Evolutionary conservation across 164 flowering plant species (phyloP).

Genomic region (Vitis rupestris): DNA sequence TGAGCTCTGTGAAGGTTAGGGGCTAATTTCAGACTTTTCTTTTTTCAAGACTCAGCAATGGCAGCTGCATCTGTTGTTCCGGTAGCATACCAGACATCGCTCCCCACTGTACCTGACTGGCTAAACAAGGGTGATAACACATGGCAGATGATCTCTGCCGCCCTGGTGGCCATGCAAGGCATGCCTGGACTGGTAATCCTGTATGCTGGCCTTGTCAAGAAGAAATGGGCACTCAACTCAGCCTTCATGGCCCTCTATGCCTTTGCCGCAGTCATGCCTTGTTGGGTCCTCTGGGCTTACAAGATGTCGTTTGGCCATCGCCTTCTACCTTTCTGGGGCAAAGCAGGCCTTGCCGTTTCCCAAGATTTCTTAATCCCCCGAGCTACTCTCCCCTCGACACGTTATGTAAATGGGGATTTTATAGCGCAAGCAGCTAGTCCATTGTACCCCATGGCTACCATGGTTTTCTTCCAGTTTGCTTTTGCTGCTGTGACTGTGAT

Average conservation of each 20-base stretch:
- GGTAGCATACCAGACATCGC: no score
- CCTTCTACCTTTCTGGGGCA: constrained; percentile 50
- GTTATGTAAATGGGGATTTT: no score
- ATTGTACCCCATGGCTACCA: constrained; percentile 25
- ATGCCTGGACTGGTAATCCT: constrained; percentile 43
- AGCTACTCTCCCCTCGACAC: constrained; percentile 35
- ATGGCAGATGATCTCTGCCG: constrained; percentile 31
- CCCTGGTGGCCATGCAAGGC: constrained; percentile 27
- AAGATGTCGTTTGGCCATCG: constrained; percentile 49
- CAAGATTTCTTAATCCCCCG: constrained; percentile 33
- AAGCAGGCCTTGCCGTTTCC: constrained; percentile 40
- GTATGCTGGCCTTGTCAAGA: constrained; percentile 52
- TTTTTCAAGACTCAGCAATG: no score
- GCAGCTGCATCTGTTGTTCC: no score
- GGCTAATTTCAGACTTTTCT: neutral
- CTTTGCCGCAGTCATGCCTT: constrained; percentile 54
- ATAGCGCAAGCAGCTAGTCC: neutral
- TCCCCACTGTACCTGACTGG: constrained; percentile 16
- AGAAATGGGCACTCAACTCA: constrained; percentile 56
- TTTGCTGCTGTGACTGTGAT: constrained; percentile 33
- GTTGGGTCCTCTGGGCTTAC: constrained; percentile 49
- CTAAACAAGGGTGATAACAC: constrained; percentile 36
- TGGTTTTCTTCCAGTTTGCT: constrained; percentile 29
- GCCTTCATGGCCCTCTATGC: constrained; percentile 63
- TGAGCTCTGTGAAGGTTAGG: neutral